phyloP scores from a whole-genome alignment of 352 stramenopile genomes.

The Pythium folliculosum region DNA sequence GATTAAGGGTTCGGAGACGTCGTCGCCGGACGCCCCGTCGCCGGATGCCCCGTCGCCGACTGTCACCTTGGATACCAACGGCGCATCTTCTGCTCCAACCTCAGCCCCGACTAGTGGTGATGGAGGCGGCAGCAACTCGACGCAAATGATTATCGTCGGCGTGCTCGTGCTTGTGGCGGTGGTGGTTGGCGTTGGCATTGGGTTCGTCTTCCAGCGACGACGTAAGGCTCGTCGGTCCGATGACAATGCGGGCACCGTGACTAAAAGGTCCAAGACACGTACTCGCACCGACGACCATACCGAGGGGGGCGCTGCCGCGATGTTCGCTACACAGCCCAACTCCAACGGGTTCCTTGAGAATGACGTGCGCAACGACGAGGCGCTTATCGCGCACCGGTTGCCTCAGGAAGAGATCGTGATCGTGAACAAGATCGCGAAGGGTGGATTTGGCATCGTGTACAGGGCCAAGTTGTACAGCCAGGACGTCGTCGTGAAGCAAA shows the following conservation, averaged over 20 bases:
- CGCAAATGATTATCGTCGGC: conserved; percentile 24
- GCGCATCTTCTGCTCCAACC: background rate
- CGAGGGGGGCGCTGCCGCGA: too few species aligned
- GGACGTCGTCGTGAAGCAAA: conserved; percentile 49
- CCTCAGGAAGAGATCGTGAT: conserved; percentile 46
- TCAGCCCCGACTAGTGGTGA: conserved; percentile 18
- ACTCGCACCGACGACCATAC: background rate
- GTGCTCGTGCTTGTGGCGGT: conserved; percentile 28
- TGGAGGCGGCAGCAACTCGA: conserved; percentile 11
- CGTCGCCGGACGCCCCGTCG: background rate
- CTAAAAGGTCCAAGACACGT: background rate
- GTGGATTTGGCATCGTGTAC: conserved; percentile 66
- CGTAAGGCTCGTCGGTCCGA: conserved; percentile 1
- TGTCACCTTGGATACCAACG: background rate
- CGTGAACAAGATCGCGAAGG: conserved; percentile 44
- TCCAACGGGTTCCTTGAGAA: conserved; percentile 34
- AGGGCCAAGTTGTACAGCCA: conserved; percentile 38
- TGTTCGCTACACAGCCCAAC: conserved; percentile 6
- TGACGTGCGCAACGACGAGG: conserved; percentile 69
- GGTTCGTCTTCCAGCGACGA: conserved; percentile 30
- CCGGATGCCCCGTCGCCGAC: background rate
- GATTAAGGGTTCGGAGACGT: background rate
- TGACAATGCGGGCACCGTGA: conserved; percentile 1
- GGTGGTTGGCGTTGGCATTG: conserved; percentile 23
- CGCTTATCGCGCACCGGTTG: conserved; percentile 53